phyloP scores from a whole-genome alignment of 441 rosid genomes.

The Gossypium schwendimanii region DNA sequence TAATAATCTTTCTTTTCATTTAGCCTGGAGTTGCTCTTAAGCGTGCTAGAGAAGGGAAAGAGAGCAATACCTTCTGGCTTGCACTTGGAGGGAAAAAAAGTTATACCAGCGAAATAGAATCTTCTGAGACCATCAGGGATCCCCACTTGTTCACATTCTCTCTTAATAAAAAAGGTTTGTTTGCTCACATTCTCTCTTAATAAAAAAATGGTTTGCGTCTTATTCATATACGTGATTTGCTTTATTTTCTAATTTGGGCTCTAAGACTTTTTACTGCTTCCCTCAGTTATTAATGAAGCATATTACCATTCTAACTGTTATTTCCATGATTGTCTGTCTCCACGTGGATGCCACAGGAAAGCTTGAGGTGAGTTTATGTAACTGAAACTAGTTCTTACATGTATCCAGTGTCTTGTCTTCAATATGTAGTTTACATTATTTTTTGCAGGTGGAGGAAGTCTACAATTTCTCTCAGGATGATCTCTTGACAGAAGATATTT shows the following conservation, averaged over 20 bases:
- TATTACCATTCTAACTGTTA: conserved; percentile 36
- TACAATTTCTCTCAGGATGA: conserved; percentile 91
- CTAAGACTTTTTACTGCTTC: neutral
- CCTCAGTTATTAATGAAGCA: conserved; percentile 17
- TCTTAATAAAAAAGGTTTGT: conserved; percentile 23
- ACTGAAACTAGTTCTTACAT: conserved; percentile 11
- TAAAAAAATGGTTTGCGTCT: conserved; percentile 39
- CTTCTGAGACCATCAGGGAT: conserved; percentile 63
- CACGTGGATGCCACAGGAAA: conserved; percentile 58
- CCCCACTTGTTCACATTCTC: conserved; percentile 78
- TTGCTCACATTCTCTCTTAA: too few species aligned
- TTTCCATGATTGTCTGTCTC: conserved; percentile 38
- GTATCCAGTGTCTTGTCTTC: conserved; percentile 15
- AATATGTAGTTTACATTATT: conserved; percentile 18
- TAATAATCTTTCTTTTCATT: neutral
- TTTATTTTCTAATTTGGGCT: neutral
- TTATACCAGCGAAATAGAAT: conserved; percentile 63
- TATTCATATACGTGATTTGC: conserved; percentile 11
- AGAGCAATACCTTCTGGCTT: conserved; percentile 91
- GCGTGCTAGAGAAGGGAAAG: conserved; percentile 97
- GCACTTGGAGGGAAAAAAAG: conserved; percentile 91
- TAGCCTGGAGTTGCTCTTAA: conserved; percentile 85
- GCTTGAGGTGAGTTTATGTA: conserved; percentile 64
- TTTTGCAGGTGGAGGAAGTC: conserved; percentile 76
- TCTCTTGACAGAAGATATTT: conserved; percentile 80